Evolutionary conservation across 176 grass and related monocot species (phyloP), one percentile per base, ranked within the genome.

Genomic region (Zoysia pacifica): DNA sequence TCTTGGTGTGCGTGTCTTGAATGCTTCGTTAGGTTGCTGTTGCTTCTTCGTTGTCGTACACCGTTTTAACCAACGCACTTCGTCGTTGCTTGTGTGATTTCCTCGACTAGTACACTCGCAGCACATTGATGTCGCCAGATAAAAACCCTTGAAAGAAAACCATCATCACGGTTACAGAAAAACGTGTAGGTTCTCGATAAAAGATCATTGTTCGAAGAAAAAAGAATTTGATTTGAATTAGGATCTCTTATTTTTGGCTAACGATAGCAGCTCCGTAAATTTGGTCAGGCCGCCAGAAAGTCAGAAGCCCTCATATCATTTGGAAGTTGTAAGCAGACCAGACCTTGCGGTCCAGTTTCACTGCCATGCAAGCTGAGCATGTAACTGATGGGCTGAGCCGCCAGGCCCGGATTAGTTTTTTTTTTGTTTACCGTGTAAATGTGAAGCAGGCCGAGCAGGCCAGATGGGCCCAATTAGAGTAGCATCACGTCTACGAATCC

Each of bases 1-100:
- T 13, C 62, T 28, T 28, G 48, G 43, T 80, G 65, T 20, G 75
- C 46, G 52, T 80, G 78, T 58, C 18, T 58, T 19, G 19, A 58
- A 58, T 19, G 18, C 48, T 51, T 20, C 4, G 11, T 19, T 65
- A 39, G 1, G 12, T 7, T 15, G 56, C 9, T 11, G 55, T 20
- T 59, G n/a, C 56, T 59, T 9, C 19, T 61, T 61, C 8, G 58
- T 10, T 58, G 55, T 28, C 58, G 5, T 11, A 18, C 5, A 19
- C 6, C 18, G 28, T 19, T 18, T 58, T 19, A 58, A 19, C 18
- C 55, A 58, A 56, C 16, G 54, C 5, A 5, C 54, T 7, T 13
- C 9, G 49, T 15, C 13, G 11, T 2, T 15, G 1, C 51, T 53
- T 16, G 13, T 5, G 13, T 7, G 14, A 60, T 15, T 60, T 47